Evolutionary conservation across 2,329 filamentous ascomycete species (phyloP), one percentile per base, ranked within the genome.

Genomic region (Colletotrichum filicis): DNA sequence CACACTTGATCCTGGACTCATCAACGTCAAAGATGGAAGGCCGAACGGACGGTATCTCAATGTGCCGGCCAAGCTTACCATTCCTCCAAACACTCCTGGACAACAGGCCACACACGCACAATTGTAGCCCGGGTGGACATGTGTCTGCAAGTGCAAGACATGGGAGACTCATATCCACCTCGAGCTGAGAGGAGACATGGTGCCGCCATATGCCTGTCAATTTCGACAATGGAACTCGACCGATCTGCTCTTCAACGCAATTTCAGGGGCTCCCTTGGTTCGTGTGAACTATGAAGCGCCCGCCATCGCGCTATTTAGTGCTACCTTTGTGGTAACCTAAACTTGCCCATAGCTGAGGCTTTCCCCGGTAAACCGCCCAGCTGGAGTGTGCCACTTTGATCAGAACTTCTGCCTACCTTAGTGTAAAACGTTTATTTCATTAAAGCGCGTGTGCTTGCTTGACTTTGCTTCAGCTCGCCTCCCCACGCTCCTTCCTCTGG

Each of bases 281-380:
- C 55, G 37, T 66, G n/a, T 59, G 37, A 66, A 35, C 26, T 70
- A 26, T 59, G 53, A 66, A 35, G 61, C 61, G 42, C 42, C 42
- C 28, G 24, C 30, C 37, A 66, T 62, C 37, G 30, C 37, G 49
- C 60, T 53, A 28, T 22, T 69, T 69, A 49, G 37, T 49, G 49
- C n/a, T n/a, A 32, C 22, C 49, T 37, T 24, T n/a, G 46, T 46
- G 42, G 66, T 26, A 61, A 32, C 35, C 32, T 30, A 24, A 63
- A 37, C 37, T 22, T 42, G 16, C 37, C 37, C 37, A 53, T 35
- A 28, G 37, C 30, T n/a, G 37, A 56, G 24, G 16, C 42, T 22
- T 14, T 59, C 16, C 59, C 64, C 26, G 5, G 9, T 19, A 55
- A 28, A 19, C 3, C 32, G 28, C 55, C 63, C 16, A 26, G 65